Base-by-base conservation (phyloP, 176 grass and related monocot genomes). In the Hyparrhenia diplandra region DNA sequence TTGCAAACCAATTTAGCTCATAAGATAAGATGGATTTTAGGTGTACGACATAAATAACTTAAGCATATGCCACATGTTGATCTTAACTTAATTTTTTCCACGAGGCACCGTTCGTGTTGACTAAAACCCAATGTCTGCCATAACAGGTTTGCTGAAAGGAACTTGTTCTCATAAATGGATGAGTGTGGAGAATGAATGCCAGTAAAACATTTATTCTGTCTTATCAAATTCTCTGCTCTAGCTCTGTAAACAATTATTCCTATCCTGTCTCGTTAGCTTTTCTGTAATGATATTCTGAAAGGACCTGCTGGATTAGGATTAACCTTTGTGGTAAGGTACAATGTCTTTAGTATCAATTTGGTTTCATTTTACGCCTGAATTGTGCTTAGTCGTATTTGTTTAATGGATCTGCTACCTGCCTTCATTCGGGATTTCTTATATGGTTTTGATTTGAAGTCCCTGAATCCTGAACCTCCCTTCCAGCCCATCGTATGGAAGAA, bases 81-180 rank as follows among this genome's bases (percentile, higher is more conserved):
- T 28, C 36, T 43, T 45, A 27, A 45, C 4, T 24, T 81, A 23
- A 65, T 14, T 23, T 34, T 66, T 35, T 23, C 28, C 3, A 47
- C 4, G 24, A 45, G 5, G 18, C 55, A 41, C 3, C 8, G 16
- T 10, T 76, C 64, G 0, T 52, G 14, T 24, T 85, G 20, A 69
- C 41, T 2, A 5, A 18, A 12, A 52, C 63, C 28, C 3, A 41
- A 36, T 80, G 23, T 75, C 20, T 84, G 1, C 8, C 32, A 70
- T 88, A 11, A 64, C 70, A 89, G 87, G 52, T 89, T 52, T 42
- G n/a, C 54, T 42, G 41, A 69, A 18, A 12, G 31, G 5, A 63
- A 63, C 14, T 55, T 73, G n/a, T 34, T 37, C 31, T 13, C 39
- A 10, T 54, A 41, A 51, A 35, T 46, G 13, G 42, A 37, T 11